phyloP scores from a whole-genome alignment of 208 protist species.

The Naegleria fowleri region DNA sequence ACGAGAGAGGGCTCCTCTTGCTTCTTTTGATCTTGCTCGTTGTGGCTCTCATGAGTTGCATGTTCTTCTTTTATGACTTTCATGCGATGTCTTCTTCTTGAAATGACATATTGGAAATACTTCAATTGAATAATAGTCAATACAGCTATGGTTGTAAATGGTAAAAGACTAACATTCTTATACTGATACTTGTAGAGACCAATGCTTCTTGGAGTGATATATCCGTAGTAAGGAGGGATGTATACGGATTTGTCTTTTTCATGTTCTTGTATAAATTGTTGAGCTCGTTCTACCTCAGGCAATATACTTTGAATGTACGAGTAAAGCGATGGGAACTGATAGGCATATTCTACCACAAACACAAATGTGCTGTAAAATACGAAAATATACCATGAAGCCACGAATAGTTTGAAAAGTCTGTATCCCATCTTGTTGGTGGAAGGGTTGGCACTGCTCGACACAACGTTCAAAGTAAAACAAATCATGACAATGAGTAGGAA shows the following conservation, averaged over 20 bases:
- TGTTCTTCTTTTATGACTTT: not conserved
- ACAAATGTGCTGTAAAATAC: not conserved
- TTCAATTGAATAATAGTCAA: conserved; percentile 14
- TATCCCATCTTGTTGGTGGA: not conserved
- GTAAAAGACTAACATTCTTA: not conserved
- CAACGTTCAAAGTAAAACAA: not conserved
- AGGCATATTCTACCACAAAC: not conserved
- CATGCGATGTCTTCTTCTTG: not conserved
- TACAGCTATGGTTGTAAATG: not conserved
- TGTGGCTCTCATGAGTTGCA: not conserved
- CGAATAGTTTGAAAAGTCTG: not conserved
- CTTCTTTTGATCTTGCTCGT: not conserved
- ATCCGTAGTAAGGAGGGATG: not conserved
- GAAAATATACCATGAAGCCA: not conserved
- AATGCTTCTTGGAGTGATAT: not conserved
- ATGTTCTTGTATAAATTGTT: not conserved
- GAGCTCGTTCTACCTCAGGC: not conserved
- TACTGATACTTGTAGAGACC: not conserved
- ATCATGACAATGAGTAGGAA: not conserved
- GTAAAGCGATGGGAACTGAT: not conserved
- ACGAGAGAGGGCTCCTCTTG: not conserved
- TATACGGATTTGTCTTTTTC: not conserved
- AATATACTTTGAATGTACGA: not conserved
- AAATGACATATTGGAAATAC: not conserved
- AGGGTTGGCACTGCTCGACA: not conserved